A percentile compares a stretch with the other conserved stretches of the same genome.
phyloP scores from a whole-genome alignment of 805 yeast genomes.

The Wilhelminamyces savonicus region DNA sequence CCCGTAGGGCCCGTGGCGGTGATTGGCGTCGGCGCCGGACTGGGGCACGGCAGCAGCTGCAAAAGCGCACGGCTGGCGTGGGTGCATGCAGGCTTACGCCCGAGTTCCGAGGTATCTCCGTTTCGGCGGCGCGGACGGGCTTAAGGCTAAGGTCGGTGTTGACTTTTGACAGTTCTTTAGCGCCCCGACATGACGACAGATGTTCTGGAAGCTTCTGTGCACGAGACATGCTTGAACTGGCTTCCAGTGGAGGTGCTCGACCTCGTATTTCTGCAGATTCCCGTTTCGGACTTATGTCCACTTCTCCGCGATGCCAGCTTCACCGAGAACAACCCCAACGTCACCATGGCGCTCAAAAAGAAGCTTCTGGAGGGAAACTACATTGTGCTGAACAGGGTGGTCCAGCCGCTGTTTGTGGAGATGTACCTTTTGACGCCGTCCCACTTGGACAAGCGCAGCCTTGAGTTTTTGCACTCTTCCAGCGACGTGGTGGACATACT shows the following conservation, averaged over 20 bases:
- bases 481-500: too few relatives aligned
- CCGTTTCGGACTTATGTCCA: not conserved
- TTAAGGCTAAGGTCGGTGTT: not conserved
- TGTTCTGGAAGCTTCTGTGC: not conserved
- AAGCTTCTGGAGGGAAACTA: not conserved
- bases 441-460: conserved; percentile 5
- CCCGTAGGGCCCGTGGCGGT: too few relatives aligned
- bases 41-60: too few relatives aligned
- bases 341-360: not conserved
- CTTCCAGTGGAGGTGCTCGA: not conserved
- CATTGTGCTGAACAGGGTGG: conserved; percentile 7
- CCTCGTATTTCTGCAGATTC: not conserved
- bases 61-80: not conserved
- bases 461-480: conserved; percentile 5
- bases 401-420: conserved; percentile 7
- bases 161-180: not conserved
- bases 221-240: not conserved
- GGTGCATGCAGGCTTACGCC: not conserved
- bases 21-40: too few relatives aligned
- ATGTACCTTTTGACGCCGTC: conserved; percentile 12
- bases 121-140: not conserved
- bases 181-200: not conserved
- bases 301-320: not conserved
- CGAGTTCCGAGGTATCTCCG: not conserved
- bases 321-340: not conserved